These are phyloP conservation scores for Capsicum pubescens DNA, from an alignment of 257 asterid species.

Conservation along the genomic window DNA sequence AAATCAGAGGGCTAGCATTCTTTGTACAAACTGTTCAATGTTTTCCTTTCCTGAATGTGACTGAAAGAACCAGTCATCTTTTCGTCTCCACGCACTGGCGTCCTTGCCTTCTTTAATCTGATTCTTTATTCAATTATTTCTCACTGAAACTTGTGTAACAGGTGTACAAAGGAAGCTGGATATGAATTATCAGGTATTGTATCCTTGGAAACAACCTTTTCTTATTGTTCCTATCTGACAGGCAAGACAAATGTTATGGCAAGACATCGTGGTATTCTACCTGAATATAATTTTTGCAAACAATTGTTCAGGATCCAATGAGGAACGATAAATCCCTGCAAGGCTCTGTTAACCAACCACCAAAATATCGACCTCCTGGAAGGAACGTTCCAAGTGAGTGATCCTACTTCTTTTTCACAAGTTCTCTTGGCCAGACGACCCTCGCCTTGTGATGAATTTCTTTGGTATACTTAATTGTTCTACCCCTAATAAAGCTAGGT, in stretches of 20 bases:
- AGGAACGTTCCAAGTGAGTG: conserved; percentile 52
- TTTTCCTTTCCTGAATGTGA: conserved; percentile 6
- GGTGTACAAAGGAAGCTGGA: conserved; percentile 88
- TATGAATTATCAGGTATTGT: conserved; percentile 65
- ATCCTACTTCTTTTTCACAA: neutral
- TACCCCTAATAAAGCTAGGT: neutral
- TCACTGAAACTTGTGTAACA: conserved; percentile 24
- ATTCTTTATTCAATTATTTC: neutral
- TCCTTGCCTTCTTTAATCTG: neutral
- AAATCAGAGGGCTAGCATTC: neutral
- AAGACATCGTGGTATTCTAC: neutral
- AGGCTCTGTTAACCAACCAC: conserved; percentile 61
- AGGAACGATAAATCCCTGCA: conserved; percentile 56
- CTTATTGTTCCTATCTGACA: neutral
- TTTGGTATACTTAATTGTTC: neutral
- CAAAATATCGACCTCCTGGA: conserved; percentile 74
- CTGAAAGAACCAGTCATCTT: neutral
- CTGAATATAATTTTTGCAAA: neutral
- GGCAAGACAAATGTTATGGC: neutral
- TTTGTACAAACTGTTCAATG: neutral
- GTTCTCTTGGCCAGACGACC: neutral
- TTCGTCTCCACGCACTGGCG: neutral
- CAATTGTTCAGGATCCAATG: conserved; percentile 43
- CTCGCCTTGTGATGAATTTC: neutral
- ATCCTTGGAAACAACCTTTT: neutral